Conservation (phyloP, 2,329 filamentous ascomycete species). For the Fusarium temperatum region DNA sequence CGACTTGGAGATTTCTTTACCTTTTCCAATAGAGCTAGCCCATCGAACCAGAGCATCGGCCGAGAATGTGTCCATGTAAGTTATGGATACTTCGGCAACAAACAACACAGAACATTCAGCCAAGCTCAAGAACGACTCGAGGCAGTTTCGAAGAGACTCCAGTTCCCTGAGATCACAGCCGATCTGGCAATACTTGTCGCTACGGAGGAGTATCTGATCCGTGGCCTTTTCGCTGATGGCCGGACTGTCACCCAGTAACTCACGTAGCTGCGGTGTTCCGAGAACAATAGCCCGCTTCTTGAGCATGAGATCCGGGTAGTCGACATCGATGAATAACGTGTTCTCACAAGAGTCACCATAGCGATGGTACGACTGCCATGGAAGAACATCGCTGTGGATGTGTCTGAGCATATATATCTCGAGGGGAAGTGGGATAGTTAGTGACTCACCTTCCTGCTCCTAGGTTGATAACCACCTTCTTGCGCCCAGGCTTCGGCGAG, state of each 20-base stretch:
- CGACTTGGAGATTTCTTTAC: constrained; percentile 55
- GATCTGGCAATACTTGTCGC: constrained; percentile 78
- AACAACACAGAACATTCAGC: constrained; percentile 74
- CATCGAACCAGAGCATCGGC: constrained; percentile 81
- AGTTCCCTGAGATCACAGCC: constrained; percentile 83
- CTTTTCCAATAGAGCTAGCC: constrained; percentile 75
- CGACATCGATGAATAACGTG: constrained; percentile 81
- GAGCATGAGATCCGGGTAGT: constrained; percentile 82
- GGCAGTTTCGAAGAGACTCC: constrained; percentile 63
- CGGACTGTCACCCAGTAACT: constrained; percentile 46
- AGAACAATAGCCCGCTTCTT: constrained; percentile 77
- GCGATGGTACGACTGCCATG: constrained; percentile 81
- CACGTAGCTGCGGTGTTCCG: constrained; percentile 65
- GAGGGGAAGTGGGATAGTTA: background rate
- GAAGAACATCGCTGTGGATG: constrained; percentile 78
- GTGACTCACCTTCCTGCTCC: constrained; percentile 86
- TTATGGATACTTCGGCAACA: constrained; percentile 88
- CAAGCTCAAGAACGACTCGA: constrained; percentile 68
- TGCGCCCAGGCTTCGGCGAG: constrained; percentile 56
- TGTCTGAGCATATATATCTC: constrained; percentile 1
- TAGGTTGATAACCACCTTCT: constrained; percentile 82
- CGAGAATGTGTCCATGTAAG: constrained; percentile 81
- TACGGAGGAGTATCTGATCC: constrained; percentile 66
- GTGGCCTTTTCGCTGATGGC: constrained; percentile 50
- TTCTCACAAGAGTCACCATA: constrained; percentile 67